Evolutionary conservation across 2,329 filamentous ascomycete species (phyloP), one percentile per base, ranked within the genome.

Genomic region (Calonectria fujianensis): DNA sequence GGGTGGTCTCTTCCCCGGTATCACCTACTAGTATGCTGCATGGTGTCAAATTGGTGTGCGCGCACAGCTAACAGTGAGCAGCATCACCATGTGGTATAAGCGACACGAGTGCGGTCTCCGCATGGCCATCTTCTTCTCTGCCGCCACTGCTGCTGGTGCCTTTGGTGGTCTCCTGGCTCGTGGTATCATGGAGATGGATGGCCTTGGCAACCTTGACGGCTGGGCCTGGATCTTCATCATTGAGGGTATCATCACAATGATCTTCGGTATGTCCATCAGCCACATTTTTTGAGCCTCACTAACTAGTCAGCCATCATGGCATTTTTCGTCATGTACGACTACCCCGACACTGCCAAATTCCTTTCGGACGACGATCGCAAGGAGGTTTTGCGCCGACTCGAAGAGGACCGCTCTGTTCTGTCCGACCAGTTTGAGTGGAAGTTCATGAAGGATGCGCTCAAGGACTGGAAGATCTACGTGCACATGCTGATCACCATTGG

Each of bases 151-250:
- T 1, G 91, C 91, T 2, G 91, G 91, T 59, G 91, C 91, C 1
- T 93, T 93, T 75, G 91, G 92, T 64, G 91, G 91, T 24, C 85
- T 93, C 13, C 84, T 93, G 20, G 91, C 91, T 3, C 89, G 89
- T 39, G 91, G 87, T 29, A 89, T 93, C 66, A 88, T 90, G 39
- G 89, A 91, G 80, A 91, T 93, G 88, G 79, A 87, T 1, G 89
- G 89, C 3, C 78, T 85, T 9, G 84, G 90, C 3, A 83, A 84
- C 32, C 89, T 91, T 16, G 82, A 84, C 65, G 94, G 93, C 1
- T 96, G 94, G 94, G 88, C 91, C 2, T 96, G 94, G 94, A 95
- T 96, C 67, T 96, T 96, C 82, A 94, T 96, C 73, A 85, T 95
- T 4, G 93, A 94, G 82, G 90, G 90, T 37, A 73, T 90, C 27